These are phyloP conservation scores for Solanum gracilifrons DNA, from an alignment of 257 asterid genomes.

Conservation along the genomic window DNA sequence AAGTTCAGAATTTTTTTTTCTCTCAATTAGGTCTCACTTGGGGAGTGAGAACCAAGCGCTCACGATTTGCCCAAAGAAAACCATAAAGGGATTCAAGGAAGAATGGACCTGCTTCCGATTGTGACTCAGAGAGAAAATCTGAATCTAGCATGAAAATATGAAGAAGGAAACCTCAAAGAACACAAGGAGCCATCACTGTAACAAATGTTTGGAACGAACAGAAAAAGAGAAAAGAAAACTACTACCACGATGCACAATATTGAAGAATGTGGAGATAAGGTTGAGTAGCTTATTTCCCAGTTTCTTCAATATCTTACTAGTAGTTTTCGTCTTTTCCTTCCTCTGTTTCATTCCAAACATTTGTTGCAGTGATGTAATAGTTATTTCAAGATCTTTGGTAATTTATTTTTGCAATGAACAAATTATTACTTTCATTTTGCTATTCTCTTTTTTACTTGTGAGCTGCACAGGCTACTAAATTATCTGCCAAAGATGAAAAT, in stretches of 20 bases:
- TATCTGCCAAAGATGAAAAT: background rate
- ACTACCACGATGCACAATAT: background rate
- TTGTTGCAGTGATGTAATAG: background rate
- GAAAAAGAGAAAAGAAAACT: background rate
- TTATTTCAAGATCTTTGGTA: background rate
- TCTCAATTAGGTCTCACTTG: background rate
- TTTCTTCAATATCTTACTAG: background rate
- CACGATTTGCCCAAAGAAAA: background rate
- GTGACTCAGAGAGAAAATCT: background rate
- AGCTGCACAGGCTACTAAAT: background rate
- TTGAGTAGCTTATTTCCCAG: background rate
- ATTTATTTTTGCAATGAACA: background rate
- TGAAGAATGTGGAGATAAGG: constrained; percentile 1
- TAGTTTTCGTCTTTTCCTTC: background rate
- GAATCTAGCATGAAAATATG: constrained; percentile 3
- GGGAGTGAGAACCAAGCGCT: background rate
- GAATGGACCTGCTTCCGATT: background rate
- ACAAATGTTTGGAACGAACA: background rate
- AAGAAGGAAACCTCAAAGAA: constrained; percentile 7
- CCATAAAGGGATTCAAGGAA: background rate
- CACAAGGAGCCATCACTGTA: constrained; percentile 2
- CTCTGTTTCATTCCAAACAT: background rate
- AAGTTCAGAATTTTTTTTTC: background rate
- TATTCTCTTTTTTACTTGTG: background rate
- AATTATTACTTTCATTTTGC: background rate